phyloP scores from a whole-genome alignment of 2,329 filamentous ascomycete species.

The Colletotrichum zoysiae region DNA sequence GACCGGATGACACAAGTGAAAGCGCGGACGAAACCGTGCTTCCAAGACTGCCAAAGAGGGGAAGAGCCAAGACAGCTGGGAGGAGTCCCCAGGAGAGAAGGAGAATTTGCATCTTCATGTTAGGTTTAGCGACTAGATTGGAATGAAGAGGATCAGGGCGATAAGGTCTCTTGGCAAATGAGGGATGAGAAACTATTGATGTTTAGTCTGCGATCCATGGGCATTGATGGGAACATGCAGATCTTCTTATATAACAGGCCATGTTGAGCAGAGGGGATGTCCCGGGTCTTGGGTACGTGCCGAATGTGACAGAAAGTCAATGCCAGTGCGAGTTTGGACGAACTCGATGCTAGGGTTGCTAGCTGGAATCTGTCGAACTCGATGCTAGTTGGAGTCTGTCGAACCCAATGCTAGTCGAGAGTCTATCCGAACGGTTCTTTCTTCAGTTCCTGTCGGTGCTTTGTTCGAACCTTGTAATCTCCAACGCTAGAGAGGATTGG shows the following conservation, averaged over 20 bases:
- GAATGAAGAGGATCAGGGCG: neutral
- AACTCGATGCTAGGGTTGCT: neutral
- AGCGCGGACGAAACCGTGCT: neutral
- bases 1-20: neutral
- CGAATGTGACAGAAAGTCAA: neutral
- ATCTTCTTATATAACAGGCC: neutral
- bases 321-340: neutral
- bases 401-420: neutral
- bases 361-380: neutral
- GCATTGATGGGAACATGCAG: too few species aligned
- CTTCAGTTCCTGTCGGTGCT: neutral
- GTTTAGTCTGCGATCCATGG: accelerated
- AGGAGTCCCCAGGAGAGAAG: neutral
- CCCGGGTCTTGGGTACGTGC: neutral
- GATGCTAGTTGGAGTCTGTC: neutral
- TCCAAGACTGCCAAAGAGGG: neutral
- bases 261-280: neutral
- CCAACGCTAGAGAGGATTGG: neutral
- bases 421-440: neutral
- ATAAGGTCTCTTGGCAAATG: neutral
- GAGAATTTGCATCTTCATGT: neutral
- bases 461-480: slow-evolving; percentile 2
- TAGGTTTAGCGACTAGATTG: neutral
- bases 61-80: neutral
- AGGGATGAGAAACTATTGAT: neutral